A percentile compares a stretch with the other conserved stretches of the same genome.
Evolutionary conservation across 139 green algal species (phyloP).

Genomic region (Pleodorina starrii): DNA sequence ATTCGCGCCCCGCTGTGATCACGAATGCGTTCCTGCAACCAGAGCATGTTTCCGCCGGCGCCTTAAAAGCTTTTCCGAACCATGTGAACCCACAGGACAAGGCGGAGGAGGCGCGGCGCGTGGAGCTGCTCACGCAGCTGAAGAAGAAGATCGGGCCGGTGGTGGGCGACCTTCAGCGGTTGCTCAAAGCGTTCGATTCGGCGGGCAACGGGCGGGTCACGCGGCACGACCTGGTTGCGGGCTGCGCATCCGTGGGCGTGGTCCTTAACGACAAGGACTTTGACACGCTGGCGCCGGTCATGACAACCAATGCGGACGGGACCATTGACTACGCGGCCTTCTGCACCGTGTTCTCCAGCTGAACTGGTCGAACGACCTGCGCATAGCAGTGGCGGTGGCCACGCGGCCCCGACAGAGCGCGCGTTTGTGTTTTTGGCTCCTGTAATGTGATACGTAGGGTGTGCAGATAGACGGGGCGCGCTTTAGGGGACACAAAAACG

Average conservation of each 20-base stretch:
- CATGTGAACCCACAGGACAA: conserved; percentile 40
- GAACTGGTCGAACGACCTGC: neutral
- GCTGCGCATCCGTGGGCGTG: conserved; percentile 72
- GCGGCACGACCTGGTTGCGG: conserved; percentile 62
- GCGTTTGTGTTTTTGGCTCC: too few relatives aligned
- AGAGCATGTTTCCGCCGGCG: too few relatives aligned
- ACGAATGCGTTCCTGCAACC: too few relatives aligned
- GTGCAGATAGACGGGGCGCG: too few relatives aligned
- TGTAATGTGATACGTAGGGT: too few relatives aligned
- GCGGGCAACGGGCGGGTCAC: conserved; percentile 49
- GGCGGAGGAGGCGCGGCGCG: conserved; percentile 46
- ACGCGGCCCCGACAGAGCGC: too few relatives aligned
- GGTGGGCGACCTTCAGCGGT: conserved; percentile 47
- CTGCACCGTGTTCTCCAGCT: conserved; percentile 45
- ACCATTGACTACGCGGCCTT: conserved; percentile 58
- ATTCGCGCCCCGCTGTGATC: too few relatives aligned
- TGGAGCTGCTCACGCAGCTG: conserved; percentile 49
- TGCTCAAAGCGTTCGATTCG: conserved; percentile 48
- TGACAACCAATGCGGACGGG: conserved; percentile 52
- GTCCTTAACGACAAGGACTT: conserved; percentile 72
- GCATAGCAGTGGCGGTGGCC: neutral
- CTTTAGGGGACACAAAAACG: too few relatives aligned
- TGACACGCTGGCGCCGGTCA: conserved; percentile 52
- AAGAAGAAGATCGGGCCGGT: conserved; percentile 62
- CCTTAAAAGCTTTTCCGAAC: neutral